phyloP scores from a whole-genome alignment of 2,329 filamentous ascomycete genomes.

The Zymoseptoria brevis region DNA sequence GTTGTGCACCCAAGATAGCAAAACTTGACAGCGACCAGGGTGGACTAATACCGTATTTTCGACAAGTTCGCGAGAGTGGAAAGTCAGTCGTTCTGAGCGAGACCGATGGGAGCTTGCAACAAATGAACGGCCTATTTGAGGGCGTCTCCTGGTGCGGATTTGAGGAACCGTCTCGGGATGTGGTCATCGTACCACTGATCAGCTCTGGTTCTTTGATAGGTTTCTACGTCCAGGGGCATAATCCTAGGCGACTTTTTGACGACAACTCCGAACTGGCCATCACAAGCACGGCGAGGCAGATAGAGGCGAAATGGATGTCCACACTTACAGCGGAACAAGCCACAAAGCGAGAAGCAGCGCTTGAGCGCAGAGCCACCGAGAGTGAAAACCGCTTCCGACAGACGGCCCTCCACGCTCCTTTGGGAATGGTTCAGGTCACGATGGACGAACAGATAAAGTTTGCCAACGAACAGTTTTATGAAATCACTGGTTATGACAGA shows the following conservation, averaged over 20 bases:
- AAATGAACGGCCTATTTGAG: constrained; percentile 5
- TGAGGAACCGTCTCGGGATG: constrained; percentile 10
- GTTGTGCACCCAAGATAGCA: constrained; percentile 4
- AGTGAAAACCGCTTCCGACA: constrained; percentile 32
- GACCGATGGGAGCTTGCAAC: constrained; percentile 2
- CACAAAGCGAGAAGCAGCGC: constrained; percentile 4
- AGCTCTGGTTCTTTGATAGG: constrained; percentile 11
- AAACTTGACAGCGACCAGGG: constrained; percentile 3
- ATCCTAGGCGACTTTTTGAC: constrained; percentile 19
- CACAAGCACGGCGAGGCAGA: constrained; percentile 8
- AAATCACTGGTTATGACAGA: constrained; percentile 16
- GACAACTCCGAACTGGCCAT: constrained; percentile 6
- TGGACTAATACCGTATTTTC: constrained; percentile 8
- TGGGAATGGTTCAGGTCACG: constrained; percentile 31
- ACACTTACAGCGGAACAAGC: constrained; percentile 10
- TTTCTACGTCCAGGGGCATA: constrained; percentile 19
- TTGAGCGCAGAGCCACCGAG: constrained; percentile 12
- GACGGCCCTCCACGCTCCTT: constrained; percentile 32
- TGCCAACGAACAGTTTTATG: constrained; percentile 30
- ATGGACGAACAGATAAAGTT: constrained; percentile 30
- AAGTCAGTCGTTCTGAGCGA: constrained; percentile 2
- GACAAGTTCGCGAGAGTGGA: constrained; percentile 3
- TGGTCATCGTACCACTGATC: constrained; percentile 10
- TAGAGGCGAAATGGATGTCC: constrained; percentile 14
- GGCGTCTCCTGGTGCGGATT: constrained; percentile 18